Evolutionary conservation across 2,329 filamentous ascomycete genomes (phyloP), one percentile per base, ranked within the genome.

Genomic region (Penicillium sp.): DNA sequence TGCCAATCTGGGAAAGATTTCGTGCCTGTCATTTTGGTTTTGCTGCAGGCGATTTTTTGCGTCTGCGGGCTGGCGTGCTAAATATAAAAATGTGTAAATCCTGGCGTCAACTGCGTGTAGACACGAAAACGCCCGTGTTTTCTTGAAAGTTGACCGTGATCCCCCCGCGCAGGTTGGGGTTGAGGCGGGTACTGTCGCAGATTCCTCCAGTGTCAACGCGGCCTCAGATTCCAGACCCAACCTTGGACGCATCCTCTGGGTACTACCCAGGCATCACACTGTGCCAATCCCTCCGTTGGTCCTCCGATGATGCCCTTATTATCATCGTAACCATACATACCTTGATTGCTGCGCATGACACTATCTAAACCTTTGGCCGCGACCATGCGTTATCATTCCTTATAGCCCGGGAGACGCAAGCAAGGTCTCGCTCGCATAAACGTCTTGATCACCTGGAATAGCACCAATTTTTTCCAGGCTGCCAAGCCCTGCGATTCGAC

Each of bases 1-100:
- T 52, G 50, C 50, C 50, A 33, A 24, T 33, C 21, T 23, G 50
- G 50, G 50, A 21, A 52, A 52, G 26, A 52, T 45, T 33, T 16
- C 6, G 21, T 50, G 47, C 3, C 35, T 51, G 28, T 28, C 35
- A 45, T 18, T 43, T 52, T 43, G 26, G 9, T 16, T 11, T 38
- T n/a, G 9, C 16, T 38, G 6, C n/a, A n/a, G n/a, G n/a, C n/a
- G n/a, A n/a, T 33, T 33, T 33, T 3, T 9, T 12, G 5, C 28
- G 9, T 35, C 30, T 14, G 30, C 30, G 12, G 2, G 30, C 30
- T 16, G 30, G n/a, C n/a, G 28, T 33, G 28, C 28, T 33, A 2
- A 33, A 33, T 3, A 6, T 12, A 33, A 11, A 2, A 33, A 33
- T 3, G 7, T 12, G 12, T 12, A 7, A 33, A 33, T 12, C 3